phyloP scores from a whole-genome alignment of 2,329 filamentous ascomycete species.

The Emericellopsis cladophorae region DNA sequence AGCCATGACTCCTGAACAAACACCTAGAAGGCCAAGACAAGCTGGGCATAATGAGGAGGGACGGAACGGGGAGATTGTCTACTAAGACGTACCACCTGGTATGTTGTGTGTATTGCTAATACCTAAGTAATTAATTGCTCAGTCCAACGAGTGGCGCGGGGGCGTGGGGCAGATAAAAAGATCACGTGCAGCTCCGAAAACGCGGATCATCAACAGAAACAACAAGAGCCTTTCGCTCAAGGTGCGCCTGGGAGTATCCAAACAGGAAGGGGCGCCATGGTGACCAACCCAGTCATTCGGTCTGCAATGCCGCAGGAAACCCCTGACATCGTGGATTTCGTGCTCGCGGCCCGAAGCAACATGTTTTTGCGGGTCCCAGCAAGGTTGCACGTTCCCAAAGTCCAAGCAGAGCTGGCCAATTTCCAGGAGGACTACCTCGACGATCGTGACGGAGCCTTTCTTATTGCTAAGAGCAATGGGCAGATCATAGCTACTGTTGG shows the following conservation, averaged over 20 bases:
- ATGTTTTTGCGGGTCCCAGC: constrained; percentile 14
- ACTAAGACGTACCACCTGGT: too few species aligned
- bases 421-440: constrained; percentile 12
- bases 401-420: constrained; percentile 6
- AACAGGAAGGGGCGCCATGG: background rate
- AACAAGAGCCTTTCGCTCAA: background rate
- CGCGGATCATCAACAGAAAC: background rate
- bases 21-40: background rate
- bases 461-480: constrained; percentile 6
- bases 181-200: background rate
- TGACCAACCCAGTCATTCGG: background rate
- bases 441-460: constrained; percentile 7
- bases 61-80: too few species aligned
- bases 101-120: too few species aligned
- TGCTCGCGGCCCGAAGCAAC: constrained; percentile 9
- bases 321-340: constrained; percentile 9
- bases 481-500: constrained; percentile 12
- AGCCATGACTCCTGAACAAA: background rate
- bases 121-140: too few species aligned
- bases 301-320: constrained; percentile 3
- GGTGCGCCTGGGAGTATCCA: background rate
- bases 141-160: too few species aligned
- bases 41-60: too few species aligned
- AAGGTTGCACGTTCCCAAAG: constrained; percentile 6
- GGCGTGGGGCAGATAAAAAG: background rate